Conservation (phyloP, 2,329 filamentous ascomycete genomes). For the Xenoacremonium recifei region DNA sequence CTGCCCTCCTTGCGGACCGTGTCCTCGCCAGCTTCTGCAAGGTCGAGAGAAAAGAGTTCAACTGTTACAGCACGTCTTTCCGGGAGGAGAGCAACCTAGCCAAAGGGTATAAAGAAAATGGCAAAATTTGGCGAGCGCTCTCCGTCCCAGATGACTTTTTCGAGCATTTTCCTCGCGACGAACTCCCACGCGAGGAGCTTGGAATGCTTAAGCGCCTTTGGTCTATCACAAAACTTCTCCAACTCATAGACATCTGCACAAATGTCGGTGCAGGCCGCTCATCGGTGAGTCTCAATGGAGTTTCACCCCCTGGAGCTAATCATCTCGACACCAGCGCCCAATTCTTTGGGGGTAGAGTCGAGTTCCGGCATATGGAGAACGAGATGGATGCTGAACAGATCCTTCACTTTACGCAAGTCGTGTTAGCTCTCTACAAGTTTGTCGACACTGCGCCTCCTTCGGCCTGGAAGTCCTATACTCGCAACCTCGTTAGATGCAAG, state of each 20-base stretch:
- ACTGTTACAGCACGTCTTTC: not conserved
- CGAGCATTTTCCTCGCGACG: constrained; percentile 4
- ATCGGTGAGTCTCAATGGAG: not conserved
- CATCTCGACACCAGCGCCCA: too few relatives aligned
- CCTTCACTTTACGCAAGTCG: constrained; percentile 16
- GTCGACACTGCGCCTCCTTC: constrained; percentile 13
- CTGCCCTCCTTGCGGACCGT: constrained; percentile 13
- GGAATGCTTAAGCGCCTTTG: constrained; percentile 10
- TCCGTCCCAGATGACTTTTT: constrained; percentile 8
- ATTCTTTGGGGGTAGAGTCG: constrained; percentile 14
- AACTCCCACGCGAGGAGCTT: not conserved
- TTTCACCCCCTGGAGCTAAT: not conserved
- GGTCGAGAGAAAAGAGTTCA: constrained; percentile 1
- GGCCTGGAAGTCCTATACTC: constrained; percentile 8
- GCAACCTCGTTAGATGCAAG: constrained; percentile 2
- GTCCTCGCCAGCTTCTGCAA: constrained; percentile 14
- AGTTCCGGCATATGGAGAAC: constrained; percentile 19
- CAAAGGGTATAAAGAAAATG: not conserved
- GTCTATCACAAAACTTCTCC: not conserved
- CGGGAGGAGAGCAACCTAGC: not conserved
- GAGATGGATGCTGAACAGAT: constrained; percentile 16
- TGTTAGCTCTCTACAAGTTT: constrained; percentile 18
- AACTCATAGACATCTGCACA: not conserved
- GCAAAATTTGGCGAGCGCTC: not conserved
- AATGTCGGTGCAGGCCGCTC: not conserved